These are phyloP conservation scores for Gigaspora rosea DNA, from an alignment of 192 early-diverging fungal species.

Conservation along the genomic window DNA sequence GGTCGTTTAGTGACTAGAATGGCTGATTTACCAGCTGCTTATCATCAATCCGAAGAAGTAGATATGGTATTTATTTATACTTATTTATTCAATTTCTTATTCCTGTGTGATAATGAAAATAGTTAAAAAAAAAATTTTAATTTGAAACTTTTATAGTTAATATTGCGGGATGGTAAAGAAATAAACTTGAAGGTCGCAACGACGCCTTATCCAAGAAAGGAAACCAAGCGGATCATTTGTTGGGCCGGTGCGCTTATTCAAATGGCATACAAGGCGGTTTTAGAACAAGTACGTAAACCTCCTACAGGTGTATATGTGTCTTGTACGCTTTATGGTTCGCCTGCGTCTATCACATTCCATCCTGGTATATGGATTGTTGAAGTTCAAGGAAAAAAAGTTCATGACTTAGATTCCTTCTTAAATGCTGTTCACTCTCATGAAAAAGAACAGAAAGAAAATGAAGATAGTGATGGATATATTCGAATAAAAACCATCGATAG, in stretches of 20 bases:
- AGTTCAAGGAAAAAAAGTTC: slow-evolving; percentile 62
- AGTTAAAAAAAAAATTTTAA: not conserved
- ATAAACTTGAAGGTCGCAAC: slow-evolving; percentile 67
- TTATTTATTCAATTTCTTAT: not conserved
- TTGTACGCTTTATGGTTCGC: slow-evolving; percentile 62
- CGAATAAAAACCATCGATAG: slow-evolving; percentile 60
- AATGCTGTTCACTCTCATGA: slow-evolving; percentile 53
- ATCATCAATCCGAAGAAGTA: slow-evolving; percentile 47
- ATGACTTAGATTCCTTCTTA: slow-evolving; percentile 65
- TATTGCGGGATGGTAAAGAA: slow-evolving; percentile 76
- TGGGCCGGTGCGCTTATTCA: slow-evolving; percentile 88
- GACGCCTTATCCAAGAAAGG: slow-evolving; percentile 52
- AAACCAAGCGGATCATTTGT: slow-evolving; percentile 67
- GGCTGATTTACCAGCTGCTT: slow-evolving; percentile 57
- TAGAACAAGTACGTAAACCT: slow-evolving; percentile 65
- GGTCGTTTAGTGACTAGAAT: slow-evolving; percentile 64
- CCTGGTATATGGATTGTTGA: slow-evolving; percentile 78
- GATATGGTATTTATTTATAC: slow-evolving; percentile 48
- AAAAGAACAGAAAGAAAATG: slow-evolving; percentile 51
- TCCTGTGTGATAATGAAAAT: not conserved
- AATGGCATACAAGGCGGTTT: slow-evolving; percentile 67
- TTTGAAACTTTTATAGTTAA: slow-evolving; percentile 36
- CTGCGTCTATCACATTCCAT: slow-evolving; percentile 58
- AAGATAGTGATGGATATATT: slow-evolving; percentile 50
- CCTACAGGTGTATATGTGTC: slow-evolving; percentile 69